Evolutionary conservation across 768 basidiomycete species (phyloP).

Genomic region (Termitomyces sp.): DNA sequence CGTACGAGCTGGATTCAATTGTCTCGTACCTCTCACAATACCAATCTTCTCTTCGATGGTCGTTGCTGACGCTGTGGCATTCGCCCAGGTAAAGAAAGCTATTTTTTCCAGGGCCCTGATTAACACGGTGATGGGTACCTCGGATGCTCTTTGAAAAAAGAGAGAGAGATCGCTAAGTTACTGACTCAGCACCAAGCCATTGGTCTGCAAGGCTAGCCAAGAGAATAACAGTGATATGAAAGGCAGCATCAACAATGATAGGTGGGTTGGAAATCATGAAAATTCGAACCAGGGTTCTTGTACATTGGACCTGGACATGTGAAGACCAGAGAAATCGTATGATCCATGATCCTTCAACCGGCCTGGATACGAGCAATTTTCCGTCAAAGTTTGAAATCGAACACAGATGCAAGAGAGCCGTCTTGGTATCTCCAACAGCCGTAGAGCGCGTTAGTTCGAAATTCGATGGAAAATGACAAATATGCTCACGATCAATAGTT

Average conservation of each 20-base stretch:
- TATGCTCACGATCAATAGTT: too few species aligned
- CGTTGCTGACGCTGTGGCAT: conserved; percentile 28
- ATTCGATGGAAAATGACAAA: too few species aligned
- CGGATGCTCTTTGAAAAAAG: background rate
- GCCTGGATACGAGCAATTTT: too few species aligned
- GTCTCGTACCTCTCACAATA: conserved; percentile 39
- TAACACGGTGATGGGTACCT: background rate
- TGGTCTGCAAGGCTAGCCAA: background rate
- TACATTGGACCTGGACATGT: too few species aligned
- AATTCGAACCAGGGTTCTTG: too few species aligned
- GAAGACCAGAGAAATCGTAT: too few species aligned
- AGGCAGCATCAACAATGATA: background rate
- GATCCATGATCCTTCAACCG: too few species aligned
- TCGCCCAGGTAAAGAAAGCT: conserved; percentile 32
- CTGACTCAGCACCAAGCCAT: conserved; percentile 6
- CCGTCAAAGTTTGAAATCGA: too few species aligned
- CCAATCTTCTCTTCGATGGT: conserved; percentile 41
- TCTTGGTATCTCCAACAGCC: too few species aligned
- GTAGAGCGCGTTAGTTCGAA: too few species aligned
- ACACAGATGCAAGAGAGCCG: too few species aligned
- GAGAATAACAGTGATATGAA: background rate
- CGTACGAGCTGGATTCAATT: conserved; percentile 31
- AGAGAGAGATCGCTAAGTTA: background rate
- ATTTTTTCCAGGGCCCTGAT: conserved; percentile 41
- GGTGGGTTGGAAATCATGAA: too few species aligned